These are phyloP conservation scores for Aspergillus piperis DNA, from an alignment of 2,329 filamentous ascomycete species.

Conservation along the genomic window DNA sequence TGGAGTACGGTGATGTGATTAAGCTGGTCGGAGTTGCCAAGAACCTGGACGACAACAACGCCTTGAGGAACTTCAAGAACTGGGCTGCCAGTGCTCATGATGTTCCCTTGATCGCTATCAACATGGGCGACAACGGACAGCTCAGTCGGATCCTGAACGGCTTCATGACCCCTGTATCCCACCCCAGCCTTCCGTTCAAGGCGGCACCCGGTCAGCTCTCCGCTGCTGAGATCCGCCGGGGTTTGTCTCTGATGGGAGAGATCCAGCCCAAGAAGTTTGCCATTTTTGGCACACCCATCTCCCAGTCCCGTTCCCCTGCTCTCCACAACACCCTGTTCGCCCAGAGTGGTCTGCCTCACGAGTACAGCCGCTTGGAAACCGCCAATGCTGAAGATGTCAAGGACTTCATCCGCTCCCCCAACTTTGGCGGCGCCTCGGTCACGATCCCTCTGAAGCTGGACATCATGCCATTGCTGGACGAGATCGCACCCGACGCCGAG, in stretches of 20 bases:
- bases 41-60: constrained; percentile 80
- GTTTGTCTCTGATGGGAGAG: constrained; percentile 75
- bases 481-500: constrained; percentile 74
- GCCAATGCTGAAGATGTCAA: constrained; percentile 61
- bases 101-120: constrained; percentile 88
- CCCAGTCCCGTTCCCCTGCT: constrained; percentile 78
- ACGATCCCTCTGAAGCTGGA: constrained; percentile 95
- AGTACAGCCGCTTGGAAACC: constrained; percentile 78
- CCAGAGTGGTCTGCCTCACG: constrained; percentile 76
- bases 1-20: constrained; percentile 89
- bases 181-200: constrained; percentile 84
- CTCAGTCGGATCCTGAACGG: constrained; percentile 85
- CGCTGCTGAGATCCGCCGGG: constrained; percentile 80
- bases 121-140: constrained; percentile 88
- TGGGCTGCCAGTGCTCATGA: constrained; percentile 72
- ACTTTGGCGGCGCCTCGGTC: constrained; percentile 91
- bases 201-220: constrained; percentile 93
- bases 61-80: constrained; percentile 76
- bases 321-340: constrained; percentile 86
- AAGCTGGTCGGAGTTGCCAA: constrained; percentile 86
- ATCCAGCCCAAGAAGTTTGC: constrained; percentile 76
- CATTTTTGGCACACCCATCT: constrained; percentile 84
- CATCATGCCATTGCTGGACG: constrained; percentile 78
- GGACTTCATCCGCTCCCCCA: constrained; percentile 65
- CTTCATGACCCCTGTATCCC: constrained; percentile 93